These are phyloP conservation scores for Solanum boliviense DNA, from an alignment of 257 asterid genomes.

Conservation along the genomic window DNA sequence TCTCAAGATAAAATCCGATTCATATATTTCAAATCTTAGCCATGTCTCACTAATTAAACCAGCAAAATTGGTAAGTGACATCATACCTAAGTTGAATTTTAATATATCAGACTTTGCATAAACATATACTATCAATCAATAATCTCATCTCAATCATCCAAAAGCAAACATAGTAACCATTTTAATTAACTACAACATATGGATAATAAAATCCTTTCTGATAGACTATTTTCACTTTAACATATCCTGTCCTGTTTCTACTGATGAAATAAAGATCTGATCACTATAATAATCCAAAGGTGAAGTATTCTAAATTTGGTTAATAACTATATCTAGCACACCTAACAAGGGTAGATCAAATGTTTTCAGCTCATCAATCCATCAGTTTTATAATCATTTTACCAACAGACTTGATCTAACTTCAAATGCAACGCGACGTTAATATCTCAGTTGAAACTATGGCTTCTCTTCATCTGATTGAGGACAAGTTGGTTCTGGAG, in stretches of 20 bases:
- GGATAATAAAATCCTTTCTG: not conserved
- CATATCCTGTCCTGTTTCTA: not conserved
- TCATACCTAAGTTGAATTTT: not conserved
- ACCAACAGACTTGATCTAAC: not conserved
- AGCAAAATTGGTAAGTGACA: not conserved
- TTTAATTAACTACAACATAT: not conserved
- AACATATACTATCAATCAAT: not conserved
- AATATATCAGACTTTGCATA: not conserved
- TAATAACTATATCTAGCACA: not conserved
- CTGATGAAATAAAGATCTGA: not conserved
- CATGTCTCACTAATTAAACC: not conserved
- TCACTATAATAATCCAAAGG: not conserved
- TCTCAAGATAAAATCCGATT: not conserved
- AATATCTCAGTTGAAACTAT: constrained; percentile 17
- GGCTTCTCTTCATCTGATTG: constrained; percentile 86
- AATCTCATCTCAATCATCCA: not conserved
- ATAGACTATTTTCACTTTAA: not conserved
- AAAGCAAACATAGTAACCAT: not conserved
- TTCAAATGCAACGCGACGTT: not conserved
- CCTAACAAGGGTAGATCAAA: not conserved
- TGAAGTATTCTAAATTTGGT: not conserved
- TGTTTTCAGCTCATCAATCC: not conserved
- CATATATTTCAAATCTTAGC: not conserved
- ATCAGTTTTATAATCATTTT: not conserved
- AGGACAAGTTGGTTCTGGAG: constrained; percentile 41